These are phyloP conservation scores for Diphasiastrum complanatum DNA, from an alignment of 83 land plant species.

Conservation along the genomic window DNA sequence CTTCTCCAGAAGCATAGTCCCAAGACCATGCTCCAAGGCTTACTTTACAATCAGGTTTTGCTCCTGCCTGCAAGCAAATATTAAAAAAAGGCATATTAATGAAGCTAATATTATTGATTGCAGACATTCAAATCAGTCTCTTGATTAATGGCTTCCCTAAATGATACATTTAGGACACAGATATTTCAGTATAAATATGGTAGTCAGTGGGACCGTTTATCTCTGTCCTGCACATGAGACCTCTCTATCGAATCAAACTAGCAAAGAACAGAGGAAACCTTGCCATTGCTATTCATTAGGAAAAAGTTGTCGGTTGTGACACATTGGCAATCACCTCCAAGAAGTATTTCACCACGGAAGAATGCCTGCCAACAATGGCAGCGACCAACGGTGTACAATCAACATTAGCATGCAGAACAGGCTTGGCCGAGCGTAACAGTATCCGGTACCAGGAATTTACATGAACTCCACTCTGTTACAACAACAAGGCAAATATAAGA, in stretches of 20 bases:
- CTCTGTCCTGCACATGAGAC: too few species aligned
- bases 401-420: slow-evolving; percentile 51
- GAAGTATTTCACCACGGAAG: slow-evolving; percentile 46
- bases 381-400: slow-evolving; percentile 72
- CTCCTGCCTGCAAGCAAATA: slow-evolving; percentile 50
- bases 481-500: not conserved
- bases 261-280: too few species aligned
- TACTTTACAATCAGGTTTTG: slow-evolving; percentile 43
- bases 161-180: too few species aligned
- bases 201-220: too few species aligned
- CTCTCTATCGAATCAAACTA: too few species aligned
- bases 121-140: not conserved
- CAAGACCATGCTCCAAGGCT: slow-evolving; percentile 91
- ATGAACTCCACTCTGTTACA: slow-evolving; percentile 63
- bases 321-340: slow-evolving; percentile 35
- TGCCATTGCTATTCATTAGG: too few species aligned
- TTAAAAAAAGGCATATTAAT: too few species aligned
- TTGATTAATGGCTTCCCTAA: too few species aligned
- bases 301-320: too few species aligned
- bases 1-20: slow-evolving; percentile 71
- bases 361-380: slow-evolving; percentile 66
- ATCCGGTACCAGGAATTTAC: slow-evolving; percentile 54
- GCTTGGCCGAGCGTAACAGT: slow-evolving; percentile 68
- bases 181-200: not conserved
- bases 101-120: too few species aligned